A percentile compares a stretch with the other conserved stretches of the same genome.
phyloP scores from a whole-genome alignment of 768 basidiomycete species.

The Termitomyces sp. region DNA sequence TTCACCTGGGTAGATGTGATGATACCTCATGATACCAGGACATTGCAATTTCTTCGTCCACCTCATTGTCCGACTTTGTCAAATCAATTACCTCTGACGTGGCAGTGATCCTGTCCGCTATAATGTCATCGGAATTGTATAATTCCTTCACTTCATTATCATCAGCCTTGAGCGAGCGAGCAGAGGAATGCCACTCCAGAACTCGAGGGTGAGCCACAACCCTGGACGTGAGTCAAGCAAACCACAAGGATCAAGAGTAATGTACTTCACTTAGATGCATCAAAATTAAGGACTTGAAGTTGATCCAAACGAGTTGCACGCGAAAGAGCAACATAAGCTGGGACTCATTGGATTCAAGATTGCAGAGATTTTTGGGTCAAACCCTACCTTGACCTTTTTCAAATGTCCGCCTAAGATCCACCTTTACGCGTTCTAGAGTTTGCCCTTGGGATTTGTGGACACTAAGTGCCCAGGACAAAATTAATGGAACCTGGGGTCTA shows the following conservation, averaged over 20 bases:
- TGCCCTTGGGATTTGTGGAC: conserved; percentile 92
- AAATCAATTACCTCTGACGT: conserved; percentile 8
- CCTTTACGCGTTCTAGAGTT: conserved; percentile 78
- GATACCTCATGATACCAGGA: conserved; percentile 25
- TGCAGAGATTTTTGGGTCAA: not conserved
- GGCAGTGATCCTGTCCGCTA: conserved; percentile 24
- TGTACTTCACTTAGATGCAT: conserved; percentile 45
- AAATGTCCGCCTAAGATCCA: conserved; percentile 72
- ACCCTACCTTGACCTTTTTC: conserved; percentile 70
- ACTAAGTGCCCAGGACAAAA: conserved; percentile 85
- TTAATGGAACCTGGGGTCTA: conserved; percentile 54
- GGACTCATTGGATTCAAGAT: not conserved
- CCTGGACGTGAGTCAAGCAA: conserved; percentile 26
- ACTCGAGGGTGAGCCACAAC: conserved; percentile 63
- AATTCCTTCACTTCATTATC: conserved; percentile 14
- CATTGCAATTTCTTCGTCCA: conserved; percentile 32
- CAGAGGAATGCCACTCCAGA: conserved; percentile 42
- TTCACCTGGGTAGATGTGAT: not conserved
- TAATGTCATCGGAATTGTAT: conserved; percentile 16
- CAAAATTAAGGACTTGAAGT: conserved; percentile 62
- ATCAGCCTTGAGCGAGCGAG: not conserved
- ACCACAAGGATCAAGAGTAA: not conserved
- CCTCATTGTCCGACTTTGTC: conserved; percentile 24
- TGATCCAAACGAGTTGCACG: conserved; percentile 64
- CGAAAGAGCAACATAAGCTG: conserved; percentile 70